Evolutionary conservation across 2,329 filamentous ascomycete genomes (phyloP).

Genomic region (Fusarium sp.): DNA sequence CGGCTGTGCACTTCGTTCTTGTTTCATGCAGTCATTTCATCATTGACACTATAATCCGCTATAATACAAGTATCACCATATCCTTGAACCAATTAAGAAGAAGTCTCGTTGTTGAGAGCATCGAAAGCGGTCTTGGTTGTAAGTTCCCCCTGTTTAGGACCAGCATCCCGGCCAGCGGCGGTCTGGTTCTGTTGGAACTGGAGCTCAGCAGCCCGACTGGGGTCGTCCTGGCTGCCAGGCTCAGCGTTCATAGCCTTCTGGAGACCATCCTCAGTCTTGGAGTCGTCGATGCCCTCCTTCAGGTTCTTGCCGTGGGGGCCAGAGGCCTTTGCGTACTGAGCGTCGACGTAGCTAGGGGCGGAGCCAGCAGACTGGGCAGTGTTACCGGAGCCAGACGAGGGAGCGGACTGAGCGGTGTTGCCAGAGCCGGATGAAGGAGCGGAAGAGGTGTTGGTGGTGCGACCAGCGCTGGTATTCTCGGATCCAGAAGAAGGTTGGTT

Average conservation of each 20-base stretch:
- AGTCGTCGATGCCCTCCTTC: slow-evolving; percentile 50
- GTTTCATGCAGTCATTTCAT: slow-evolving; percentile 32
- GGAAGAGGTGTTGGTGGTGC: slow-evolving; percentile 13
- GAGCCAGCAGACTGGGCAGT: slow-evolving; percentile 31
- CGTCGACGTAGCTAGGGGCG: slow-evolving; percentile 53
- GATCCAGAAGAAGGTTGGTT: slow-evolving; percentile 18
- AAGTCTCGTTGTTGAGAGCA: slow-evolving; percentile 42
- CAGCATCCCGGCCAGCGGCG: slow-evolving; percentile 37
- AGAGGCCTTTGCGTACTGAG: slow-evolving; percentile 44
- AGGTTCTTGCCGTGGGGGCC: slow-evolving; percentile 57
- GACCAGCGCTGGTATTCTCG: slow-evolving; percentile 14
- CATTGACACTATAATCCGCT: slow-evolving; percentile 19
- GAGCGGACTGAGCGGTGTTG: slow-evolving; percentile 9
- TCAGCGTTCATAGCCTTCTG: slow-evolving; percentile 54
- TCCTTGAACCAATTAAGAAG: slow-evolving; percentile 37
- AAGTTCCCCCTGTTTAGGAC: slow-evolving; percentile 42
- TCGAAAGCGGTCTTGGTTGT: slow-evolving; percentile 46
- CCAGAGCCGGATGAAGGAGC: slow-evolving; percentile 3
- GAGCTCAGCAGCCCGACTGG: slow-evolving; percentile 55
- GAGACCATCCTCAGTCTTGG: slow-evolving; percentile 48
- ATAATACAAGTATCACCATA: not conserved
- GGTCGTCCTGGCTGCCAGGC: slow-evolving; percentile 59
- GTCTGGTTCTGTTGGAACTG: slow-evolving; percentile 49
- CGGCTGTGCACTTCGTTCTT: not conserved
- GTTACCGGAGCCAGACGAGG: slow-evolving; percentile 2